A percentile compares a stretch with the other conserved stretches of the same genome.
Evolutionary conservation across 331 rosid genomes (phyloP).

Genomic region (Arachis monticola): DNA sequence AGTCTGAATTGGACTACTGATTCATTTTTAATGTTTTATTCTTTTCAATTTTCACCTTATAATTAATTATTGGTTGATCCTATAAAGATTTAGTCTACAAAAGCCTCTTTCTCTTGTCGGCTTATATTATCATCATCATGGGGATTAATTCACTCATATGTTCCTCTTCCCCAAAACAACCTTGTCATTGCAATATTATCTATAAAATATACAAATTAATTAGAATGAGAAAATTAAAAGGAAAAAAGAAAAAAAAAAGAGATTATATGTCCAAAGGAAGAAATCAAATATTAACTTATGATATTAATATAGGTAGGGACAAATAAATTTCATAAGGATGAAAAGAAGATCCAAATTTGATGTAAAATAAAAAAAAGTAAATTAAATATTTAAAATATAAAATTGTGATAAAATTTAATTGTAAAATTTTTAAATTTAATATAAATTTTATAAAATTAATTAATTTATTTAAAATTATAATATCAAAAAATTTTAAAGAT

Average conservation of each 20-base stretch:
- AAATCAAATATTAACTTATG: constrained; percentile 16
- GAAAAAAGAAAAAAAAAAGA: neutral
- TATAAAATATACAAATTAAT: neutral
- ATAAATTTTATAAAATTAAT: too few relatives aligned
- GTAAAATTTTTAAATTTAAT: too few relatives aligned
- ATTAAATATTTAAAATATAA: too few relatives aligned
- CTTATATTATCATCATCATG: constrained; percentile 19
- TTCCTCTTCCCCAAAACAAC: constrained; percentile 42
- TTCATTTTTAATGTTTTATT: neutral
- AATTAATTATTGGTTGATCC: constrained; percentile 38
- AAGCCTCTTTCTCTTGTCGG: constrained; percentile 39
- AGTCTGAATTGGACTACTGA: constrained; percentile 35
- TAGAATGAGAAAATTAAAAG: too few relatives aligned
- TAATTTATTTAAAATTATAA: too few relatives aligned
- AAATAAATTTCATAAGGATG: neutral
- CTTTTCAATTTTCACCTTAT: constrained; percentile 27
- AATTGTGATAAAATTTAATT: too few relatives aligned
- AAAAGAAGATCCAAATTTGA: too few relatives aligned
- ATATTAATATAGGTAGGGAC: constrained; percentile 19
- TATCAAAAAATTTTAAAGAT: too few relatives aligned
- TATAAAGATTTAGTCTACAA: constrained; percentile 47
- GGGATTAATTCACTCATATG: constrained; percentile 42
- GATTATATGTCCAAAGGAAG: neutral
- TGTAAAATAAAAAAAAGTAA: too few relatives aligned
- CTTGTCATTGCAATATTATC: neutral